Conservation (phyloP, 129 eudicot species). For the Artemisia tridentata region DNA sequence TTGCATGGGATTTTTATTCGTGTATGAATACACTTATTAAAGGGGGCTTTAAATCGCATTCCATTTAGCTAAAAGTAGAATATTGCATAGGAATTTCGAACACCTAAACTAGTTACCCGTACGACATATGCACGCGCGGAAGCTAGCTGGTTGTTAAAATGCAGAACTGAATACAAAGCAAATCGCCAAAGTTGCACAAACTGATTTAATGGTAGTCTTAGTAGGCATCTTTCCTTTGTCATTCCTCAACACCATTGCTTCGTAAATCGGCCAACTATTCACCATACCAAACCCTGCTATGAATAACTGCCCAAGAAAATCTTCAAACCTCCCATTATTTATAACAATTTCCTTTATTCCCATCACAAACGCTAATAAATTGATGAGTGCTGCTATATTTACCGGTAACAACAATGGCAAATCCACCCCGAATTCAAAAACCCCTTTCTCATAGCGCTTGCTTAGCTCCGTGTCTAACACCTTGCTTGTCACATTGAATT, state of each 20-base stretch:
- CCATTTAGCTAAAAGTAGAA: too few relatives aligned
- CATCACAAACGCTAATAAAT: constrained; percentile 25
- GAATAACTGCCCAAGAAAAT: constrained; percentile 35
- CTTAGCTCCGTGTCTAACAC: constrained; percentile 36
- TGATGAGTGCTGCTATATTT: constrained; percentile 31
- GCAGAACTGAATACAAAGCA: constrained; percentile 1
- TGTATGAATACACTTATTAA: too few relatives aligned
- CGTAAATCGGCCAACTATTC: constrained; percentile 54
- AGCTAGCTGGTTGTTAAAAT: constrained; percentile 19
- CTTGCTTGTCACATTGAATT: constrained; percentile 46
- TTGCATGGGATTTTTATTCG: too few relatives aligned
- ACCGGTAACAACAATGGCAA: constrained; percentile 40
- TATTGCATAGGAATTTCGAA: too few relatives aligned
- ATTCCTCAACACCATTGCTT: constrained; percentile 58
- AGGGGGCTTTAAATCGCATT: too few relatives aligned
- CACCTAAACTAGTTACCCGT: too few relatives aligned
- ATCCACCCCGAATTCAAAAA: constrained; percentile 50
- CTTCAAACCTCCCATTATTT: constrained; percentile 8
- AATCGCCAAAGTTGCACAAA: constrained; percentile 24
- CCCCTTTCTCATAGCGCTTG: constrained; percentile 51
- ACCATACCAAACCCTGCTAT: constrained; percentile 52
- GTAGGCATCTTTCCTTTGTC: constrained; percentile 61
- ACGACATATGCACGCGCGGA: too few relatives aligned
- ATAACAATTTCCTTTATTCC: constrained; percentile 21
- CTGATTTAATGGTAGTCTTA: constrained; percentile 34